phyloP scores from a whole-genome alignment of 2,329 filamentous ascomycete species.

The Mycosphaerella arachidis region DNA sequence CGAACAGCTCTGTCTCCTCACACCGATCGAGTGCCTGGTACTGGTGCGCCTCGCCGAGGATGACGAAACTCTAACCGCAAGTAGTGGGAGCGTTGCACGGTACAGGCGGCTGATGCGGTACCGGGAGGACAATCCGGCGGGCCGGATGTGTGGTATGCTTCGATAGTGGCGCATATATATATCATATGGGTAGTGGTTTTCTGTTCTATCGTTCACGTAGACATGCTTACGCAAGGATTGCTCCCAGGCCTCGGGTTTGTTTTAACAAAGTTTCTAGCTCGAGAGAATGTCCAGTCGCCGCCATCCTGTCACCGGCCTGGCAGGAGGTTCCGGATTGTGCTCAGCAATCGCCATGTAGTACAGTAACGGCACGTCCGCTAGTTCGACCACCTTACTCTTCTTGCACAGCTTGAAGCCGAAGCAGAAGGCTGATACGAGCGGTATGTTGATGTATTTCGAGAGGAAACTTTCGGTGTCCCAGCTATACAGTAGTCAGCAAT shows the following conservation, averaged over 20 bases:
- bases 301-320: slow-evolving; percentile 9
- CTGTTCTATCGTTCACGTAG: no score
- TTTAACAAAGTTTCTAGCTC: neutral
- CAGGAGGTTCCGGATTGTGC: slow-evolving; percentile 12
- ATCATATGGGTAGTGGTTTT: no score
- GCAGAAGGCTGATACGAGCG: slow-evolving; percentile 54
- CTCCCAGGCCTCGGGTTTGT: no score
- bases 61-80: neutral
- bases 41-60: neutral
- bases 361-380: slow-evolving; percentile 12
- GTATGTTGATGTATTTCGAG: slow-evolving; percentile 57
- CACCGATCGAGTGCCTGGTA: neutral
- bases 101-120: neutral
- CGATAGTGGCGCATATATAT: no score
- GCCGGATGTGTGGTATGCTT: neutral
- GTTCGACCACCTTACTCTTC: slow-evolving; percentile 42
- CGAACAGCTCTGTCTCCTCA: neutral
- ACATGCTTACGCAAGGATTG: no score
- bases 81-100: neutral
- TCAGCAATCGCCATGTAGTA: slow-evolving; percentile 16
- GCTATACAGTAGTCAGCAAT: slow-evolving; percentile 10
- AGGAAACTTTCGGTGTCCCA: slow-evolving; percentile 59
- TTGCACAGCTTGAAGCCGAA: slow-evolving; percentile 52
- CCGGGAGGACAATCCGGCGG: neutral
- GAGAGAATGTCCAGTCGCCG: slow-evolving; percentile 13